Evolutionary conservation across 140 eudicot species (phyloP), one percentile per base, ranked within the genome.

Genomic region (Erigeron philadelphicus): DNA sequence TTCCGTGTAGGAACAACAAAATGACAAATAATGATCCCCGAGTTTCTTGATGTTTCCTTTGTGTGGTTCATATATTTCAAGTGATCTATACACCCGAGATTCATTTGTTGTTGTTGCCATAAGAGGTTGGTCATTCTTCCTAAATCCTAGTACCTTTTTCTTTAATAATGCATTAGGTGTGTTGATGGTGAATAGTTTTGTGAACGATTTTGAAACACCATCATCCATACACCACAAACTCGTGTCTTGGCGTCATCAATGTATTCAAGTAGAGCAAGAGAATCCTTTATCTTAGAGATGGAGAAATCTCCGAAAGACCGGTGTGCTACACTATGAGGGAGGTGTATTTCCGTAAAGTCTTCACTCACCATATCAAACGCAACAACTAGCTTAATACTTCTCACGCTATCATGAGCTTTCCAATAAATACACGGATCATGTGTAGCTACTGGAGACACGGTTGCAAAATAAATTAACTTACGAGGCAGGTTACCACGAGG

Each of bases 341-440:
- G 1, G 63, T 68, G 17, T 15, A 52, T 23, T 7, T 4, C 41
- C 4, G 11, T 10, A 52, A 68, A 38, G 16, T 68, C 73, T 15
- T 68, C 2, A 18, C 3, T 68, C 52, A 11, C 53, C 73, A 52
- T 31, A 68, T 68, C 64, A 68, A 35, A 68, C 2, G 73, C 52
- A 12, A 68, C 5, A 16, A 53, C 15, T 17, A 53, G 11, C n/a
- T n/a, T n/a, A n/a, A n/a, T n/a, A n/a, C n/a, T n/a, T n/a, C n/a
- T n/a, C n/a, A n/a, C n/a, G n/a, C n/a, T n/a, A n/a, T n/a, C n/a
- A n/a, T n/a, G 53, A 52, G 19, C 63, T 15, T 6, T 0, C 48
- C 66, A 61, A 31, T 61, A 61, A 13, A 61, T 12, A 35, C 35
- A 38, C 45, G 0, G 25, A 21, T 21, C 11, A 61, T 13, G 46